Conservation (phyloP, 2,329 filamentous ascomycete species). For the Fusarium oligoseptatum region DNA sequence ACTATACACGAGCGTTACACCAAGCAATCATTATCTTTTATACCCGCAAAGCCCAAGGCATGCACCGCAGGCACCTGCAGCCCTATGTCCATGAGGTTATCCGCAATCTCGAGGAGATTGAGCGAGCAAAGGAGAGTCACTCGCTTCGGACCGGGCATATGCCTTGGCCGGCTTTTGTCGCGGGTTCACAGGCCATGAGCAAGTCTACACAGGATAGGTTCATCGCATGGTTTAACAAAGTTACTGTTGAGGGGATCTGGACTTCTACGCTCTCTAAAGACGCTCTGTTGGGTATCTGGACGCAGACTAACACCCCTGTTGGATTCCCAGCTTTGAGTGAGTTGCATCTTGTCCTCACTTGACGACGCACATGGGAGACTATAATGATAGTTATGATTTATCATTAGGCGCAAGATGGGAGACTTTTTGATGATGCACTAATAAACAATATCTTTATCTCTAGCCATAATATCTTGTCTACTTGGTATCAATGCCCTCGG, state of each 20-base stretch:
- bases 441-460: background rate
- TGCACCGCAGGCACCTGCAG: background rate
- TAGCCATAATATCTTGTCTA: no score
- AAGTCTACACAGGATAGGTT: background rate
- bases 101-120: background rate
- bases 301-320: background rate
- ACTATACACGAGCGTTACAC: background rate
- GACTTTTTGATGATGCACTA: background rate
- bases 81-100: background rate
- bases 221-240: background rate
- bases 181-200: background rate
- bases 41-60: background rate
- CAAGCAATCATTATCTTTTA: background rate
- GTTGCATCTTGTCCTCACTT: background rate
- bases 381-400: background rate
- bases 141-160: background rate
- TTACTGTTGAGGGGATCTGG: background rate
- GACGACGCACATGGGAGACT: background rate
- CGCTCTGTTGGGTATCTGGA: background rate
- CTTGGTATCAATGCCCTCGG: background rate
- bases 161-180: background rate
- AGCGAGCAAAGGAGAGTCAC: background rate
- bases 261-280: background rate
- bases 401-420: background rate
- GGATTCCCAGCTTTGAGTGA: background rate